Evolutionary conservation across 2,329 filamentous ascomycete species (phyloP), one percentile per base, ranked within the genome.

Genomic region (Sporothrix schenckii): DNA sequence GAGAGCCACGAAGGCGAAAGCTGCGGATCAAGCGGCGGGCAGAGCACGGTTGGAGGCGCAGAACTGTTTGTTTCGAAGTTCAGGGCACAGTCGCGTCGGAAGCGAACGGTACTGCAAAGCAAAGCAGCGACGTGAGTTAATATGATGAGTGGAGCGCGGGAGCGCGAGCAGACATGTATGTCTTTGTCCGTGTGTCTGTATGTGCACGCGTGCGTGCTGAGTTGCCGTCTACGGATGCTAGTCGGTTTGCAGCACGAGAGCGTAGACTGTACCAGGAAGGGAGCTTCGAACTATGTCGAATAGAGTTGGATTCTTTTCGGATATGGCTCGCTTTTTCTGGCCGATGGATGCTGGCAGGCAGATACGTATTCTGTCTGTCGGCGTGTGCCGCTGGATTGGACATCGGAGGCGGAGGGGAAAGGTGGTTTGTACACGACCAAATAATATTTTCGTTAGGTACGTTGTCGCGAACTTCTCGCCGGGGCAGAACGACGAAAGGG

Each of bases 401-500:
- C 1, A 2, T 44, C 41, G 13, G 41, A 44, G 10, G 41, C 2
- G 11, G 41, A 13, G n/a, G 19, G 34, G 56, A 13, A 13, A 7
- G n/a, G n/a, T 21, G 58, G 39, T 2, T 24, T 19, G 39, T 39
- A 61, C 39, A 44, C 58, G 58, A 60, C 5, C 56, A 7, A 34
- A 5, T 34, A 34, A 9, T 34, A 34, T 34, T 7, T 7, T 34
- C 34, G 34, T 34, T 9, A 34, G 34, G 9, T 34, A 34, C 34
- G 7, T 34, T 44, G 34, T 9, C 41, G 27, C 34, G 19, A 60
- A 21, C 19, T n/a, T 50, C 44, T 63, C 21, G 9, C 61, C 61
- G 27, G 47, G 61, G 47, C 47, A n/a, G 10, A 34, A 52, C 13
- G 27, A 50, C 47, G 16, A 66, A 66, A 39, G 61, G 61, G 61